Conservation (phyloP, 2,329 filamentous ascomycete species). For the Penicillium sumatraense region DNA sequence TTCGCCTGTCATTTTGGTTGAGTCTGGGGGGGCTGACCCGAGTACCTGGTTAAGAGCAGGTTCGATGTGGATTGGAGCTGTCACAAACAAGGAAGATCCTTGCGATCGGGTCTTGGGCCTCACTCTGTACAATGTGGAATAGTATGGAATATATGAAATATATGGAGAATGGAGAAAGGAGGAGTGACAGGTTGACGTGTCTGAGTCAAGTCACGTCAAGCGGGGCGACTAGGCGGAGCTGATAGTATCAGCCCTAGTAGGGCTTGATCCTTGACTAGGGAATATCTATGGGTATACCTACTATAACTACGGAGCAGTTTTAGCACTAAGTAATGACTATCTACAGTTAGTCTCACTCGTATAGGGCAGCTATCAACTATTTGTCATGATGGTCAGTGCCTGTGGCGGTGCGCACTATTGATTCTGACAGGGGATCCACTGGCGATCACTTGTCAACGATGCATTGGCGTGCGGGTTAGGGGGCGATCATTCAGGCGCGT, state of each 20-base stretch:
- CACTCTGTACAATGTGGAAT: too few species aligned
- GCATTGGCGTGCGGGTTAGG: constrained; percentile 14
- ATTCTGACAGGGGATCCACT: constrained; percentile 25
- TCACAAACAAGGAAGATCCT: not conserved
- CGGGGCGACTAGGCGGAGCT: not conserved
- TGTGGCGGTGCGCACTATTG: constrained; percentile 32
- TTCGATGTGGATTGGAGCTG: not conserved
- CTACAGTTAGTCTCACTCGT: too few species aligned
- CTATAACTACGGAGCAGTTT: too few species aligned
- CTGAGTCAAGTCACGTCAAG: not conserved
- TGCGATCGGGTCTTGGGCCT: not conserved
- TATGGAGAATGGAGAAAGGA: not conserved
- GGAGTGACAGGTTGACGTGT: constrained; percentile 9
- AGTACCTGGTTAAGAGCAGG: constrained; percentile 9
- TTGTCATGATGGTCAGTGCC: constrained; percentile 25
- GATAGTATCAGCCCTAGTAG: not conserved
- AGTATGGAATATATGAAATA: not conserved
- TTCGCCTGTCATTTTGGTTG: constrained; percentile 10
- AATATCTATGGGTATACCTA: not conserved
- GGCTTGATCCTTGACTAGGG: not conserved
- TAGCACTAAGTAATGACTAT: too few species aligned
- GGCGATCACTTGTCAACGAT: constrained; percentile 20
- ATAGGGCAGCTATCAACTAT: constrained; percentile 16
- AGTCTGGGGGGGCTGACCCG: not conserved
- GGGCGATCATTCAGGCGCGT: constrained; percentile 12